Evolutionary conservation across 1,284 basidiomycete species (phyloP).

Genomic region (Cutaneotrichosporon daszewskae): DNA sequence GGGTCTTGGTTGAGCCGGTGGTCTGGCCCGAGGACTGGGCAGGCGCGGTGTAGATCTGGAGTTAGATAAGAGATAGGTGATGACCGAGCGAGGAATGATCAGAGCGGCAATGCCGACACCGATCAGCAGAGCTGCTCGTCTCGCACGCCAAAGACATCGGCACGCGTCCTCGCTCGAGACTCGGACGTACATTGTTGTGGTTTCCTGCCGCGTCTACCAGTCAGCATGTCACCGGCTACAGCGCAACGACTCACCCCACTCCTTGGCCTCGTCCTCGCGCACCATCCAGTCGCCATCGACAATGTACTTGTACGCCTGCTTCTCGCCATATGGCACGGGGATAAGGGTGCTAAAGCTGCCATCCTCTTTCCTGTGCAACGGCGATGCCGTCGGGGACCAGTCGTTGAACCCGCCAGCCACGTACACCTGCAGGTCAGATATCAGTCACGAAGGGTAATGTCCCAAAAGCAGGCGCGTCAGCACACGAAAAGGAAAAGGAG

Average conservation of each 20-base stretch:
- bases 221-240: not conserved
- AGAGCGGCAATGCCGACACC: too few species aligned
- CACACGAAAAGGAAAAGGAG: not conserved
- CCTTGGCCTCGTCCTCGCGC: slow-evolving; percentile 47
- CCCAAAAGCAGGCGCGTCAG: not conserved
- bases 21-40: not conserved
- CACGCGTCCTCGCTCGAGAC: too few species aligned
- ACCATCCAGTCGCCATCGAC: slow-evolving; percentile 49
- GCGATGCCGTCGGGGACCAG: slow-evolving; percentile 42
- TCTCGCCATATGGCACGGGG: slow-evolving; percentile 42
- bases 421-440: slow-evolving; percentile 35
- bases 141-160: too few species aligned
- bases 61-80: not conserved
- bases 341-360: slow-evolving; percentile 36
- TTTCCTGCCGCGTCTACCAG: slow-evolving; percentile 44
- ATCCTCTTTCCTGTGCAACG: slow-evolving; percentile 35
- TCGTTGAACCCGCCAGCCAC: slow-evolving; percentile 46
- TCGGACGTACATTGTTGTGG: slow-evolving; percentile 44
- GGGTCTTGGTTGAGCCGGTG: not conserved
- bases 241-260: slow-evolving; percentile 41
- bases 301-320: slow-evolving; percentile 48
- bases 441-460: too few species aligned
- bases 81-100: not conserved
- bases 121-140: too few species aligned
- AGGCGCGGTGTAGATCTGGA: slow-evolving; percentile 37